Evolutionary conservation across 805 yeast species (phyloP).

Genomic region (Blastobotrys muscicola): DNA sequence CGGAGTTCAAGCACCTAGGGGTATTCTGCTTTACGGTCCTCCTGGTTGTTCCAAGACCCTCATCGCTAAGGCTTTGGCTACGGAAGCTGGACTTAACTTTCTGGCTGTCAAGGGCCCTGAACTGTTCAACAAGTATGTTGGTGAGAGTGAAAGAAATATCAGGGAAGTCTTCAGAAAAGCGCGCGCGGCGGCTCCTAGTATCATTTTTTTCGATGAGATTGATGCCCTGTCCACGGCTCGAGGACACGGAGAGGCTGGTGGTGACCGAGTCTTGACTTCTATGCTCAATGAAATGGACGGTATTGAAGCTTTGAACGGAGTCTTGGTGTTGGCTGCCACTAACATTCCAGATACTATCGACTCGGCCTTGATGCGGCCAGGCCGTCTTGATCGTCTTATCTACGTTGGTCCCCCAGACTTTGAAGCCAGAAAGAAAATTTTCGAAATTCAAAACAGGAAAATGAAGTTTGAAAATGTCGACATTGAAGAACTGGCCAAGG

Average conservation of each 20-base stretch:
- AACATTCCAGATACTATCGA: slow-evolving; percentile 92
- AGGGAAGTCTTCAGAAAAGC: slow-evolving; percentile 91
- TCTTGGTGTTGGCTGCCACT: slow-evolving; percentile 91
- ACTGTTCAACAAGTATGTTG: slow-evolving; percentile 87
- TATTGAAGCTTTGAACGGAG: slow-evolving; percentile 89
- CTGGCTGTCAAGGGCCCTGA: slow-evolving; percentile 97
- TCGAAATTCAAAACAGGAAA: slow-evolving; percentile 55
- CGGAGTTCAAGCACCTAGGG: slow-evolving; percentile 88
- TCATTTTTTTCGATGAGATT: slow-evolving; percentile 91
- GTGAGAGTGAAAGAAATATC: slow-evolving; percentile 90
- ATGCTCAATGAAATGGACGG: slow-evolving; percentile 94
- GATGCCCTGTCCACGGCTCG: slow-evolving; percentile 85
- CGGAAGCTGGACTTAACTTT: slow-evolving; percentile 90
- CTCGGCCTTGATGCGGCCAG: slow-evolving; percentile 89
- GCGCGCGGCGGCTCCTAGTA: slow-evolving; percentile 88
- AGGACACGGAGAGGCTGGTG: slow-evolving; percentile 43
- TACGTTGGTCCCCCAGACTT: slow-evolving; percentile 88
- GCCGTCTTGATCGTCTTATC: slow-evolving; percentile 86
- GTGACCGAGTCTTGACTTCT: slow-evolving; percentile 82
- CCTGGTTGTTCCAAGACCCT: slow-evolving; percentile 97
- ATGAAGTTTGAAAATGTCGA: slow-evolving; percentile 50
- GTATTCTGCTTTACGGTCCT: slow-evolving; percentile 90
- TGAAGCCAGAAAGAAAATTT: slow-evolving; percentile 69
- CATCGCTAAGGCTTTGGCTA: slow-evolving; percentile 91
- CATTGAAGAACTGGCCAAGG: slow-evolving; percentile 43